A percentile compares a stretch with the other conserved stretches of the same genome.
These are phyloP conservation scores for Cylindrotheca closterium DNA, from an alignment of 108 stramenopile species.

Conservation along the genomic window DNA sequence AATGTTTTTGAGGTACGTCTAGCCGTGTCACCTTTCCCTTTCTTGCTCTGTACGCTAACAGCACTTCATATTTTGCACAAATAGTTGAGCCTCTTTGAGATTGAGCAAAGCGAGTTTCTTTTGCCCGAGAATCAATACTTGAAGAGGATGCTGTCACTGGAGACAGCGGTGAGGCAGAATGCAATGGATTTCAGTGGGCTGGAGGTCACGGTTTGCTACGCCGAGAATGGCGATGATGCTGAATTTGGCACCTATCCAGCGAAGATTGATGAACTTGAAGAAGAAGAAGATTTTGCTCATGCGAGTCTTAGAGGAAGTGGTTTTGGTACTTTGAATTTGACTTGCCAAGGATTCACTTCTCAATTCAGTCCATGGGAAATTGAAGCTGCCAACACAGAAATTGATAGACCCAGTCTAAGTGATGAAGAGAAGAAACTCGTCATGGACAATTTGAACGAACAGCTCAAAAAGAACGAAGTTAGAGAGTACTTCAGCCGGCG, in stretches of 20 bases:
- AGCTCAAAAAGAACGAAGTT: constrained; percentile 39
- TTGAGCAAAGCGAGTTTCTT: constrained; percentile 57
- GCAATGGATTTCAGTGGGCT: constrained; percentile 31
- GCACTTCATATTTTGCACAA: not conserved
- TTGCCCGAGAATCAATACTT: constrained; percentile 64
- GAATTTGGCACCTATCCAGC: constrained; percentile 35
- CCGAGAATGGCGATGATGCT: constrained; percentile 32
- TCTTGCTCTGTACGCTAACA: not conserved
- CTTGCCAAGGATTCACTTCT: constrained; percentile 27
- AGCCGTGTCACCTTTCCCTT: not conserved
- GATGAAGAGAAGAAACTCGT: constrained; percentile 47
- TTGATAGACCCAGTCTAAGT: constrained; percentile 43
- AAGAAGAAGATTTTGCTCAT: constrained; percentile 20
- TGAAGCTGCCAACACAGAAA: constrained; percentile 12
- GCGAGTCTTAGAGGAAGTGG: constrained; percentile 40
- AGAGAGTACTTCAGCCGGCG: constrained; percentile 45
- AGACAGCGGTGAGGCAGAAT: constrained; percentile 41
- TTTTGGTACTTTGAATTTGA: constrained; percentile 34
- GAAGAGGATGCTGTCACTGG: constrained; percentile 50
- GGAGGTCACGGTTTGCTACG: constrained; percentile 39
- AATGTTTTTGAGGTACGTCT: constrained; percentile 65
- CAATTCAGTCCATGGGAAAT: constrained; percentile 69
- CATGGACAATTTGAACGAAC: constrained; percentile 30
- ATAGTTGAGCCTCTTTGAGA: constrained; percentile 69
- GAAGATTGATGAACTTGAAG: constrained; percentile 11